Base-by-base conservation (phyloP, 306 rosid species). In the Cicer bijugum region DNA sequence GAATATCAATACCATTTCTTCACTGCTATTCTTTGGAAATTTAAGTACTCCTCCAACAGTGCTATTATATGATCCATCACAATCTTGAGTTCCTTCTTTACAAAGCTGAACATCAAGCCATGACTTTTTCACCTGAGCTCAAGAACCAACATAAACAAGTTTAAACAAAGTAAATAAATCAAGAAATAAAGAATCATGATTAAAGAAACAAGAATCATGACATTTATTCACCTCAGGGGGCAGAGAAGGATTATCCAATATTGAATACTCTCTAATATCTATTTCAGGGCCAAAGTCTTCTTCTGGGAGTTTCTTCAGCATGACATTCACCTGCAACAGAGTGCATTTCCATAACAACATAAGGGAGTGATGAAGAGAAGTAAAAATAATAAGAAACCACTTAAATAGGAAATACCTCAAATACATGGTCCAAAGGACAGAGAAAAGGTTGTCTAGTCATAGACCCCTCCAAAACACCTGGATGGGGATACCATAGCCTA, bases 381-480 rank as follows among this genome's bases (percentile, higher is more conserved):
- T 55, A 16, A 15, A 19, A 81, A 47, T 1, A 23, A 28, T 40
- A 17, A 67, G 64, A 43, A 74, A 43, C 33, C 67, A 80, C 64
- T 71, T 7, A 28, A 75, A 53, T 28, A 71, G 33, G 61, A 72
- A 72, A 77, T 89, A 94, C 99, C 99, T 94, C 97, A 82, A 94
- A 94, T 56, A 91, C 97, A 80, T 94, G 96, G 64, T 94, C 99
- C 70, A 94, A 82, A 70, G 99, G 99, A 76, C 97, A 94, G 70
- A 87, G 72, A 74, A 94, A 94, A 62, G 97, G 99, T 75, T 91
- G 99, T 78, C 91, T 85, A 78, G 99, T 89, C 87, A 94, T 50
- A 60, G 99, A 83, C 23, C 99, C 99, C 77, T 84, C 88, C 72
- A 94, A 84, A 75, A 88, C 67, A 59, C 99, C 99, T 52, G 97